Base-by-base conservation (phyloP, 2,329 filamentous ascomycete genomes). In the Reticulascus tulasneorum region DNA sequence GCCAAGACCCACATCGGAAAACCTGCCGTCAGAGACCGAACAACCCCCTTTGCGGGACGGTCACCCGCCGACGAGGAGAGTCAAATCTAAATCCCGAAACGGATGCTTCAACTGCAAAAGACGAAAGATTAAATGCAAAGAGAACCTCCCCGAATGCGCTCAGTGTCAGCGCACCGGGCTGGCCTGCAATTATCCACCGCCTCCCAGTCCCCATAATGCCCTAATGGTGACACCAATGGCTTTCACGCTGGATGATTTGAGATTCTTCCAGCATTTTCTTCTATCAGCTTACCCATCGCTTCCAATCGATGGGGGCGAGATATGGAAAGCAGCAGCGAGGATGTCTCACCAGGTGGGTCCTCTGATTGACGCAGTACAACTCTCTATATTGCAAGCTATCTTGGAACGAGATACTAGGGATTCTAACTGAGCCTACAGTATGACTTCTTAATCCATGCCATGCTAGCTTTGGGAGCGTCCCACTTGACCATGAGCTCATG, bases 211-310 rank as follows among this genome's bases (percentile, higher is more conserved):
- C n/a, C n/a, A n/a, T n/a, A n/a, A n/a, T n/a, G n/a, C n/a, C n/a
- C n/a, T n/a, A n/a, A n/a, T n/a, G n/a, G n/a, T n/a, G n/a, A n/a
- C n/a, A n/a, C n/a, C n/a, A n/a, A n/a, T n/a, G n/a, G n/a, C n/a
- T 19, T 73, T 70, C 41, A 58, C 56, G 22, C 47, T 59, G 12
- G 53, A 66, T 22, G 70, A 75, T 37, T 59, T 75, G 51, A 60
- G 67, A 13, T 71, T 73, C 51, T 75, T 75, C 45, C 67, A 73
- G 33, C 71, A 75, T 44, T 76, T 74, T 44, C 45, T 75, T 8
- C 53, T 67, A 6, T 52, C 62, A 7, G 69, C 70, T 3, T 65
- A 65, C 35, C 64, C 63, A 7, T 51, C 63, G 3, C 34, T 66
- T 1, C 64, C 64, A 2, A 49, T 66, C 9, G 53, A 52, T 25